Conservation (phyloP, 805 yeast species). For the Nakazawaea siamensis region DNA sequence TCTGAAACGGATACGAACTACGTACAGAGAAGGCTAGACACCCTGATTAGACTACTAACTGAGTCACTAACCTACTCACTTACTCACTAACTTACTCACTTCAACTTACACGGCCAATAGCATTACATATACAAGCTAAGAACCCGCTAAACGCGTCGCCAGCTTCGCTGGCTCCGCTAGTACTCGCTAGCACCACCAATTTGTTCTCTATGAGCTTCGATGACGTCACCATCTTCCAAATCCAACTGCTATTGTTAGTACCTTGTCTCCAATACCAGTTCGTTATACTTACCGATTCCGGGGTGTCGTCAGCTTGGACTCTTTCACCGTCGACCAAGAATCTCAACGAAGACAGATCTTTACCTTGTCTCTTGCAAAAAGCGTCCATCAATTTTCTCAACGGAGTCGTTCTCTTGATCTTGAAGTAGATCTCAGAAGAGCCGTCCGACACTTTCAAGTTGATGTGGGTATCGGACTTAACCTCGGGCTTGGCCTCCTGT, state of each 20-base stretch:
- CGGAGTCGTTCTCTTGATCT: constrained; percentile 87
- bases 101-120: no score
- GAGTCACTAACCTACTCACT: no score
- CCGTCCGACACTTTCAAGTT: constrained; percentile 94
- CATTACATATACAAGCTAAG: no score
- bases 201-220: constrained; percentile 97
- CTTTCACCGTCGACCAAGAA: constrained; percentile 93
- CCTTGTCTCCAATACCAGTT: neutral
- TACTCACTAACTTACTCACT: no score
- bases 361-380: constrained; percentile 96
- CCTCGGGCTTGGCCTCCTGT: constrained; percentile 50
- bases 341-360: constrained; percentile 71
- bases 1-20: no score
- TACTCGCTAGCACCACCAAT: constrained; percentile 61
- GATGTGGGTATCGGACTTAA: constrained; percentile 59
- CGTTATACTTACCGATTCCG: constrained; percentile 47
- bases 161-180: no score
- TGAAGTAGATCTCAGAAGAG: constrained; percentile 88
- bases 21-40: no score
- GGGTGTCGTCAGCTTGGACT: constrained; percentile 81
- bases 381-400: constrained; percentile 95
- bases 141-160: no score
- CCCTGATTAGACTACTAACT: no score
- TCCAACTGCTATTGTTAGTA: constrained; percentile 39
- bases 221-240: constrained; percentile 91